These are phyloP conservation scores for Podila epigama DNA, from an alignment of 192 early-diverging fungal genomes.

Conservation along the genomic window DNA sequence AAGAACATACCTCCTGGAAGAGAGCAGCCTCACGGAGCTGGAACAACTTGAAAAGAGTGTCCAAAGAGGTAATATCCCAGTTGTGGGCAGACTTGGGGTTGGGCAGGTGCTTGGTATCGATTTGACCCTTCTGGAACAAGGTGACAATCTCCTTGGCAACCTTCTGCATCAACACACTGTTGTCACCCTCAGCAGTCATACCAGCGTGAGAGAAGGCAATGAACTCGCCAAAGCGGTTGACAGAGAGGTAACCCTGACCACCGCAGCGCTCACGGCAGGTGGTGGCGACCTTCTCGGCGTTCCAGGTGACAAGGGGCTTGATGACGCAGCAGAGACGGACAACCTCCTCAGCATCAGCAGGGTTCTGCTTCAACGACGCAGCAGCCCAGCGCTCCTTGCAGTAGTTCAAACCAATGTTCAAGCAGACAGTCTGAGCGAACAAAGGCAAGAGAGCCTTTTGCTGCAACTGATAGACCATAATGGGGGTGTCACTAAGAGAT, in stretches of 20 bases:
- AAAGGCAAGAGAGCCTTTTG: constrained; percentile 77
- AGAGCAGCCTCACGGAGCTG: constrained; percentile 54
- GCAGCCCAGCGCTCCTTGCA: constrained; percentile 71
- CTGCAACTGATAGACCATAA: constrained; percentile 79
- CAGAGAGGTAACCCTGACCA: constrained; percentile 74
- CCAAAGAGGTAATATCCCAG: constrained; percentile 60
- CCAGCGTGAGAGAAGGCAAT: constrained; percentile 81
- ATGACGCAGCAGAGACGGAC: constrained; percentile 79
- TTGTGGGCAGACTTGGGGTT: constrained; percentile 36
- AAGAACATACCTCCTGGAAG: constrained; percentile 49
- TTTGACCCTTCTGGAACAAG: constrained; percentile 54
- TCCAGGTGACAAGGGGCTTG: constrained; percentile 80
- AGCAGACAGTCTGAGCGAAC: constrained; percentile 65
- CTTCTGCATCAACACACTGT: constrained; percentile 80
- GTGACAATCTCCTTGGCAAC: constrained; percentile 77
- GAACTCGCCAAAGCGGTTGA: constrained; percentile 68
- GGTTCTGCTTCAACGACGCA: constrained; percentile 44
- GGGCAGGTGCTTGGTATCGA: constrained; percentile 33
- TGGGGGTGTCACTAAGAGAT: constrained; percentile 67
- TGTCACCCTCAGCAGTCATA: constrained; percentile 85
- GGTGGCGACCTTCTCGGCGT: constrained; percentile 71
- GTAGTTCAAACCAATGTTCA: constrained; percentile 84
- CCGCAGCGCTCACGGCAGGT: constrained; percentile 79
- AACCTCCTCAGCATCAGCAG: constrained; percentile 63
- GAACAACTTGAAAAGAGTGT: constrained; percentile 56